Evolutionary conservation across 371 early-diverging fungal species (phyloP).

Genomic region (Circinella minor): DNA sequence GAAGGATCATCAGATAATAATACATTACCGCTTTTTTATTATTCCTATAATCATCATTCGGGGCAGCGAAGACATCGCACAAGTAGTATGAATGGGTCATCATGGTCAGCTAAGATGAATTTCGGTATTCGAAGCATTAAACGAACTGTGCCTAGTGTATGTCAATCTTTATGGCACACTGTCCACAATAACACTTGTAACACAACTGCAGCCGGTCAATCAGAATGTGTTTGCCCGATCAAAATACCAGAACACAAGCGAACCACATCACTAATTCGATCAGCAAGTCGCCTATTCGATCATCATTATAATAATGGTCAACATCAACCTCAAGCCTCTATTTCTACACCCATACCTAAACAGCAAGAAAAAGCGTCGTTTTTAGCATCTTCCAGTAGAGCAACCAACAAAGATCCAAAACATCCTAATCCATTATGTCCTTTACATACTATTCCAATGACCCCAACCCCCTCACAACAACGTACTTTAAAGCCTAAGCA

Average conservation of each 20-base stretch:
- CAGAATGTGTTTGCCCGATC: neutral
- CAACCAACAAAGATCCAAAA: conserved; percentile 2
- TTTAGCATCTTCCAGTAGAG: neutral
- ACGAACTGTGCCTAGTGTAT: conserved; percentile 37
- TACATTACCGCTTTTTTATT: neutral
- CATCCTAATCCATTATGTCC: conserved; percentile 26
- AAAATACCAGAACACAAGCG: neutral
- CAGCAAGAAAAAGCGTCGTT: neutral
- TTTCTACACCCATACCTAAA: conserved; percentile 14
- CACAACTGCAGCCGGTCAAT: conserved; percentile 2
- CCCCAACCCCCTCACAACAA: conserved; percentile 1
- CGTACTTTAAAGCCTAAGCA: neutral
- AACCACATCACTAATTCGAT: conserved; percentile 7
- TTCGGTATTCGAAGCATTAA: conserved; percentile 38
- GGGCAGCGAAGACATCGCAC: conserved; percentile 16
- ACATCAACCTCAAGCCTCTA: conserved; percentile 9
- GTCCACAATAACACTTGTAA: conserved; percentile 7
- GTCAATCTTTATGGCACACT: conserved; percentile 28
- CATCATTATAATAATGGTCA: neutral
- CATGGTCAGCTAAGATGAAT: conserved; percentile 43
- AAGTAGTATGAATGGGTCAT: conserved; percentile 17
- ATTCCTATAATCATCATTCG: conserved; percentile 8
- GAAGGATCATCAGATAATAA: too few species aligned
- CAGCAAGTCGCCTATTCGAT: conserved; percentile 17
- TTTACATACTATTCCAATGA: neutral